These are phyloP conservation scores for Pleurostoma richardsiae DNA, from an alignment of 2,329 filamentous ascomycete genomes.

Conservation along the genomic window DNA sequence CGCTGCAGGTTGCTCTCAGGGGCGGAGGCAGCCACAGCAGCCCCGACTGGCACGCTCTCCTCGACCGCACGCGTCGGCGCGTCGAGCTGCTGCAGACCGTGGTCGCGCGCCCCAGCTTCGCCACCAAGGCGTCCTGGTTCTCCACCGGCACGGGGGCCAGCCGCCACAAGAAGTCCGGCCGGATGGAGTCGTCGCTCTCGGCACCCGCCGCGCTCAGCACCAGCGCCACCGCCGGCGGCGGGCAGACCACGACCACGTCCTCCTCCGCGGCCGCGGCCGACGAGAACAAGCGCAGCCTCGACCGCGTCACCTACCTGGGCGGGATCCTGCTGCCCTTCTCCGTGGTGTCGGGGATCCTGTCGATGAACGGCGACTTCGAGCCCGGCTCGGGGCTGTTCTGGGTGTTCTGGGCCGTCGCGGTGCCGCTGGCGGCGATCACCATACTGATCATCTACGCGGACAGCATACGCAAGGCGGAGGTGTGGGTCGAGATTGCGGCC, in stretches of 20 bases:
- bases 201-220: neutral
- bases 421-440: conserved; percentile 29
- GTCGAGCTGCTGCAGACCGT: conserved; percentile 13
- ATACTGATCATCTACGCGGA: conserved; percentile 43
- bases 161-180: neutral
- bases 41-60: conserved; percentile 23
- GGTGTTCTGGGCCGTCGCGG: conserved; percentile 41
- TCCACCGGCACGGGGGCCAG: conserved; percentile 6
- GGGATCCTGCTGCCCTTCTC: conserved; percentile 42
- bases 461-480: conserved; percentile 36
- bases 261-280: conserved; percentile 11
- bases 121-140: neutral
- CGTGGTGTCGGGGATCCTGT: conserved; percentile 40
- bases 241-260: neutral
- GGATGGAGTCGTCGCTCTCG: neutral
- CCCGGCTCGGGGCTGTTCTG: conserved; percentile 36
- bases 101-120: conserved; percentile 7
- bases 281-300: conserved; percentile 33
- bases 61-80: conserved; percentile 20
- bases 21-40: conserved; percentile 2
- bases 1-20: neutral
- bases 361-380: conserved; percentile 38
- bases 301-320: conserved; percentile 44
- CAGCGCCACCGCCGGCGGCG: neutral
- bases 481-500: conserved; percentile 37